These are phyloP conservation scores for Pugionium cornutum DNA, from an alignment of 345 rosid species.

Conservation along the genomic window DNA sequence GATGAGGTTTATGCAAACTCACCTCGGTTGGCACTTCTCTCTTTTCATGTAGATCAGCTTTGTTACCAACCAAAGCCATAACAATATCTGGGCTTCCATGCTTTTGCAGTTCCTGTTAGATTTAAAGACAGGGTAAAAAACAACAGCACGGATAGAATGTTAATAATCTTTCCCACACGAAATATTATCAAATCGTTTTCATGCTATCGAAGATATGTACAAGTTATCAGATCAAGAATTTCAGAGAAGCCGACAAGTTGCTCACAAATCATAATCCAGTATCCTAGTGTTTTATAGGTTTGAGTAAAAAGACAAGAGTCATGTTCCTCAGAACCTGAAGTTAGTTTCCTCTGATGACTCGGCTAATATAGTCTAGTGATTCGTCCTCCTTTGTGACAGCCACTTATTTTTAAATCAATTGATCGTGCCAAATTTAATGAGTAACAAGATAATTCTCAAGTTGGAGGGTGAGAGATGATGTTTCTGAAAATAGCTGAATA, in stretches of 20 bases:
- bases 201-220: too few species aligned
- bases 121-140: constrained; percentile 2
- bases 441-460: neutral
- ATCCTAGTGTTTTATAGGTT: too few species aligned
- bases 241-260: too few species aligned
- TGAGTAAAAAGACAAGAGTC: too few species aligned
- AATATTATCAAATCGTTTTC: neutral
- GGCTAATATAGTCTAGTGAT: neutral
- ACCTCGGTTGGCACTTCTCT: constrained; percentile 81
- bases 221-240: too few species aligned
- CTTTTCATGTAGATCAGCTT: constrained; percentile 87
- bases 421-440: neutral
- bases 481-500: neutral
- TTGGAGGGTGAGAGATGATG: constrained; percentile 1
- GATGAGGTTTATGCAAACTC: constrained; percentile 33
- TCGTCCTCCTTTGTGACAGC: neutral
- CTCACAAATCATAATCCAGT: too few species aligned
- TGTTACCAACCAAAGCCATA: constrained; percentile 96
- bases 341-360: neutral
- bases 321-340: too few species aligned
- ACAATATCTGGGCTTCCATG: constrained; percentile 97
- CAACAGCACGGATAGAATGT: neutral
- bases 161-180: neutral
- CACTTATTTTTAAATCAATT: neutral
- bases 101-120: constrained; percentile 85